Percentiles rank a stretch among this genome's conserved stretches.
Evolutionary conservation across 2,329 filamentous ascomycete genomes (phyloP).

Genomic region (Colletotrichum orchidophilum): DNA sequence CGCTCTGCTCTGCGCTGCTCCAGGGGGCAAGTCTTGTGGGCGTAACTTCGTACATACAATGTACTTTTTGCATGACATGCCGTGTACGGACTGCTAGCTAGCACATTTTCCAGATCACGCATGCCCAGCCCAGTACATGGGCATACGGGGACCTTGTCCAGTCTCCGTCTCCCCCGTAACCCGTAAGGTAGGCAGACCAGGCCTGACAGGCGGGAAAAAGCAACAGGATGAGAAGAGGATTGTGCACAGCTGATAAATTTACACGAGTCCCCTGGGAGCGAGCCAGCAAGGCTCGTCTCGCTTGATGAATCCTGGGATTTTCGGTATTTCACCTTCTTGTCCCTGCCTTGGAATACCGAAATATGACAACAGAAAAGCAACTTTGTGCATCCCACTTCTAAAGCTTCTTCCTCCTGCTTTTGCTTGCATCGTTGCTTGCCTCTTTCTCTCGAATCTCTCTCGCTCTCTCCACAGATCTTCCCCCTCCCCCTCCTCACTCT

Average conservation of each 20-base stretch:
- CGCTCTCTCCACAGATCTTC: neutral
- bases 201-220: constrained; percentile 7
- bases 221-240: neutral
- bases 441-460: neutral
- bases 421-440: constrained; percentile 4
- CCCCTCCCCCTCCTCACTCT: neutral
- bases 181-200: constrained; percentile 4
- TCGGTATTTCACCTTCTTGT: constrained; percentile 14
- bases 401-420: neutral
- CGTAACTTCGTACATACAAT: neutral
- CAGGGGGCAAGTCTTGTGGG: neutral
- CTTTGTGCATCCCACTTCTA: constrained; percentile 24
- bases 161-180: constrained; percentile 22
- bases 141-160: constrained; percentile 20
- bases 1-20: neutral
- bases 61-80: neutral
- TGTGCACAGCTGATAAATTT: constrained; percentile 35
- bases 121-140: constrained; percentile 22
- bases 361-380: constrained; percentile 19
- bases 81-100: neutral
- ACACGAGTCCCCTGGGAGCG: constrained; percentile 11
- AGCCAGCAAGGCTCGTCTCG: constrained; percentile 18
- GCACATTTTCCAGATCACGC: constrained; percentile 22
- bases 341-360: constrained; percentile 15
- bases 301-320: constrained; percentile 19